Base-by-base conservation (phyloP, 2,329 filamentous ascomycete genomes). In the Microcera coccophila region DNA sequence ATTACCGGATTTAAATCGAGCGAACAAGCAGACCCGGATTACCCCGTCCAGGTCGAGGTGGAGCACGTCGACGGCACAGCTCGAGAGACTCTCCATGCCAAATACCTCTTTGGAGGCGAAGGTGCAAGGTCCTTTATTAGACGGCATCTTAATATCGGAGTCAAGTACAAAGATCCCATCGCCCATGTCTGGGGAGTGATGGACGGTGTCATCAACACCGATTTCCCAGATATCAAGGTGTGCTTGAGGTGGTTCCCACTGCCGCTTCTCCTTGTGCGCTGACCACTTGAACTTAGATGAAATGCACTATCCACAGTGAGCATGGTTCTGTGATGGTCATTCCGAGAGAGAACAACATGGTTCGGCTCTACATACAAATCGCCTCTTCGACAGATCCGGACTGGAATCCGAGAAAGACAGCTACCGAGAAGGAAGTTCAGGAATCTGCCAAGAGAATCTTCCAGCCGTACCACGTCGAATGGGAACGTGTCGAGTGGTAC, bases 251-350 rank as follows among this genome's bases (percentile, higher is more conserved):
- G 9, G 29, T 32, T 8, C 29, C 15, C 7, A 32, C 7, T 26
- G 29, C n/a, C 11, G 8, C 18, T 19, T 35, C 20, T 35, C 5
- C 31, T n/a, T n/a, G n/a, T n/a, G n/a, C n/a, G 29, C 7, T 32
- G 11, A 16, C 29, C 75, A 16, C 70, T 12, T 0, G 1, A 9
- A 2, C 5, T n/a, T 45, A 82, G 73, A 84, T 85, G 74, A 84
- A 86, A 70, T 86, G 82, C 55, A 86, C 83, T 1, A 86, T 90
- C 45, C 85, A 89, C 61, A 88, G 84, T 3, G 73, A 79, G 35
- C 72, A 83, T 44, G 85, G 86, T 2, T 88, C 84, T 15, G 82
- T 90, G 58, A 86, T 90, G 79, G 82, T 90, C 4, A 90, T 91
- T 44, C 86, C 86, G 1, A 74, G 84, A 18, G 84, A 87, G 61